Percentiles rank a stretch among this genome's conserved stretches.
These are phyloP conservation scores for Aspergillus sp. DNA, from an alignment of 2,329 filamentous ascomycete genomes.

Conservation along the genomic window DNA sequence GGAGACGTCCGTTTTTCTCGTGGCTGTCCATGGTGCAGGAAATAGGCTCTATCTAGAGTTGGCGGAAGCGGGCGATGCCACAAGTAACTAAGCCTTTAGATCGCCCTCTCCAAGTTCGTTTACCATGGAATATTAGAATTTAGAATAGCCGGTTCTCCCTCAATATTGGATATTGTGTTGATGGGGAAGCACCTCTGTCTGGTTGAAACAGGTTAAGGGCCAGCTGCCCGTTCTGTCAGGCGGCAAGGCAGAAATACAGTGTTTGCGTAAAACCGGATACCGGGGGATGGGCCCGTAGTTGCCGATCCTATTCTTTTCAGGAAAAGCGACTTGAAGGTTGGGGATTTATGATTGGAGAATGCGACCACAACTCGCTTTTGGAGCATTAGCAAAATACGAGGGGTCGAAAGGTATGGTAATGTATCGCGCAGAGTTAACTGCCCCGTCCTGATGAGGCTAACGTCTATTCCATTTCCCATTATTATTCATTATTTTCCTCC, in stretches of 20 bases:
- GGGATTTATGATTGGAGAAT: conserved; percentile 9
- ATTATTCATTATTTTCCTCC: conserved; percentile 22
- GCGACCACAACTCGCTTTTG: not conserved
- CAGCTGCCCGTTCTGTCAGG: conserved; percentile 11
- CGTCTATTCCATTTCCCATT: conserved; percentile 18
- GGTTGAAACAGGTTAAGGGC: conserved; percentile 3
- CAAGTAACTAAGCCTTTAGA: not conserved
- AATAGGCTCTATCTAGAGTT: not conserved
- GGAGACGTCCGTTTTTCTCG: not conserved
- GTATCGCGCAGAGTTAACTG: conserved; percentile 2
- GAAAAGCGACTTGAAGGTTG: not conserved
- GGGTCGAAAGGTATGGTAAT: conserved; percentile 11
- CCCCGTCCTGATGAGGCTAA: conserved; percentile 11
- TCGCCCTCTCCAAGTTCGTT: no score
- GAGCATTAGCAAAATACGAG: conserved; percentile 9
- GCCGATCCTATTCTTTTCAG: conserved; percentile 1
- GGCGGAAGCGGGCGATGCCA: not conserved
- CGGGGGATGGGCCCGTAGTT: conserved; percentile 16
- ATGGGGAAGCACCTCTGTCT: no score
- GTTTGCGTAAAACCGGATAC: conserved; percentile 14
- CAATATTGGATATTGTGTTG: no score
- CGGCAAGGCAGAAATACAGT: conserved; percentile 17
- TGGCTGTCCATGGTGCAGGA: not conserved
- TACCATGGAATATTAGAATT: no score
- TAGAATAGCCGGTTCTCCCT: no score